Conservation (phyloP, 306 rosid genomes). For the Betula pendula region DNA sequence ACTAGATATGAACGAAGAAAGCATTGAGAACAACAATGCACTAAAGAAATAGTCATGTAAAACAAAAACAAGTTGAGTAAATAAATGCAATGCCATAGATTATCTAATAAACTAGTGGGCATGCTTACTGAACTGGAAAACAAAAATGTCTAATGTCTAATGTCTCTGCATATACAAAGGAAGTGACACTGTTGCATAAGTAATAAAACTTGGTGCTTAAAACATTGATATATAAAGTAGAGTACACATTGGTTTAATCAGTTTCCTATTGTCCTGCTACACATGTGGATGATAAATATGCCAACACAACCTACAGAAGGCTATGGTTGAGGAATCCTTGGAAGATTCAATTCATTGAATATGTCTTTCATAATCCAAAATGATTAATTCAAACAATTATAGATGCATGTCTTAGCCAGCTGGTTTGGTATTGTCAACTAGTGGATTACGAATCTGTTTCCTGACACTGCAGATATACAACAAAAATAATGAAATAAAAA, state of each 20-base stretch:
- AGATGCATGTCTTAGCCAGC: conserved; percentile 32
- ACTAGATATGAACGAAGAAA: conserved; percentile 2
- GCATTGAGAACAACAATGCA: background rate
- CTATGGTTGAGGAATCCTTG: conserved; percentile 20
- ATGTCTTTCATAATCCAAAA: background rate
- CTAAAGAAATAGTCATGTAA: background rate
- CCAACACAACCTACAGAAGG: conserved; percentile 1
- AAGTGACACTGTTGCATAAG: background rate
- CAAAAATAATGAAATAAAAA: background rate
- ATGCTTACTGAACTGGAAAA: background rate
- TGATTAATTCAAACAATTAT: conserved; percentile 23
- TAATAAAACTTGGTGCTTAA: background rate
- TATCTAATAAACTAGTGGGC: background rate
- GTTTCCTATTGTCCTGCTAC: conserved; percentile 3
- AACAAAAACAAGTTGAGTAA: conserved; percentile 7
- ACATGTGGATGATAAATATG: conserved; percentile 17
- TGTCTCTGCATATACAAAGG: background rate
- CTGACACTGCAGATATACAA: background rate
- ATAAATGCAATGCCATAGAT: background rate
- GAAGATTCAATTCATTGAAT: background rate
- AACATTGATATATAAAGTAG: background rate
- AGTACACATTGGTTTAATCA: background rate
- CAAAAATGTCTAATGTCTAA: background rate
- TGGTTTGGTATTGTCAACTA: conserved; percentile 28
- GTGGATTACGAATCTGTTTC: conserved; percentile 16